These are phyloP conservation scores for Nemania abortiva DNA, from an alignment of 2,329 filamentous ascomycete genomes.

Conservation along the genomic window DNA sequence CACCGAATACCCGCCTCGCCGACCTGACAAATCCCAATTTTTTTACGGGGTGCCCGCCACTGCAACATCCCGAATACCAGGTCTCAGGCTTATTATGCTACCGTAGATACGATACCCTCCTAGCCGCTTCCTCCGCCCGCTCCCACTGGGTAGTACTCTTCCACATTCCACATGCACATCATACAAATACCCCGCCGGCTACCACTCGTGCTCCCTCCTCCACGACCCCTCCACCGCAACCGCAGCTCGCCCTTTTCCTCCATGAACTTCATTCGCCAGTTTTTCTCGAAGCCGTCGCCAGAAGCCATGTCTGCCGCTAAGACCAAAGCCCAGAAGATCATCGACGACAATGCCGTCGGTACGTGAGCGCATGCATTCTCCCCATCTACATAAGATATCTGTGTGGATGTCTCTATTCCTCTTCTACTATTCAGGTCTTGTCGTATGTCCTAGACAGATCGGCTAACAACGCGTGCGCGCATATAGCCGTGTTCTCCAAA, in stretches of 20 bases:
- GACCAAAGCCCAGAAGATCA: slow-evolving; percentile 85
- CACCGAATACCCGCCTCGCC: slow-evolving; percentile 2
- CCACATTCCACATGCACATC: slow-evolving; percentile 21
- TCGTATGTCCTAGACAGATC: too few relatives aligned
- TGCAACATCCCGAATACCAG: slow-evolving; percentile 17
- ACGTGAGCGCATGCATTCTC: slow-evolving; percentile 50
- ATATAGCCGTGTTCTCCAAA: slow-evolving; percentile 91
- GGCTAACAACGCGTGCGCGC: slow-evolving; percentile 34
- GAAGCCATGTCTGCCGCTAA: slow-evolving; percentile 85
- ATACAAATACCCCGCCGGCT: slow-evolving; percentile 41
- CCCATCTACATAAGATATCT: too few relatives aligned
- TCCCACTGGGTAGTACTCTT: not conserved
- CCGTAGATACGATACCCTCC: not conserved
- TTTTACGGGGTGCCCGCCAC: slow-evolving; percentile 28
- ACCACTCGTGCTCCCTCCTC: slow-evolving; percentile 5
- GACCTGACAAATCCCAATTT: slow-evolving; percentile 29
- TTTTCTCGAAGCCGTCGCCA: slow-evolving; percentile 74
- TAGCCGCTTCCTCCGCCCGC: slow-evolving; percentile 1
- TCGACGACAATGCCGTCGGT: slow-evolving; percentile 90
- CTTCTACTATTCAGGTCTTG: too few relatives aligned
- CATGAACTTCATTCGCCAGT: slow-evolving; percentile 69
- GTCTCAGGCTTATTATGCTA: not conserved
- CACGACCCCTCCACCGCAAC: slow-evolving; percentile 24
- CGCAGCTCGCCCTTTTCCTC: slow-evolving; percentile 16
- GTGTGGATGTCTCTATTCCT: too few relatives aligned